A percentile compares a stretch with the other conserved stretches of the same genome.
phyloP scores from a whole-genome alignment of 2,329 filamentous ascomycete species.

The Aspergillus sp. region DNA sequence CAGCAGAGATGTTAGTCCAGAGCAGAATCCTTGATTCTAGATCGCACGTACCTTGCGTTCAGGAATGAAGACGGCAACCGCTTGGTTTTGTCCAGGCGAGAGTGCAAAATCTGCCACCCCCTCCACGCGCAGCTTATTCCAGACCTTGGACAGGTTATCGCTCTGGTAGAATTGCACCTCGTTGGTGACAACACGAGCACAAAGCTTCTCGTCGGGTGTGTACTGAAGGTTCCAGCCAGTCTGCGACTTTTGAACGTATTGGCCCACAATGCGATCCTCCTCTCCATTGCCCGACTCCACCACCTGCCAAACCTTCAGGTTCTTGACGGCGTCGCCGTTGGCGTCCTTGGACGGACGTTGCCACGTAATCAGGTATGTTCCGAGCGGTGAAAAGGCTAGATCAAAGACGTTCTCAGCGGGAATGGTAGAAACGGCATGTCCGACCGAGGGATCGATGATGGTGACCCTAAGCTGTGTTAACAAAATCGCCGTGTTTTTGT shows the following conservation, averaged over 20 bases:
- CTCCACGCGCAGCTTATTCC: constrained; percentile 94
- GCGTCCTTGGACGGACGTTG: constrained; percentile 92
- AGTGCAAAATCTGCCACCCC: constrained; percentile 88
- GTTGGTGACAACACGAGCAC: constrained; percentile 91
- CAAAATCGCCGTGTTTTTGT: constrained; percentile 1
- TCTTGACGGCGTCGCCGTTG: constrained; percentile 90
- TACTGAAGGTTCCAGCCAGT: constrained; percentile 98
- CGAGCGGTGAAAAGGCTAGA: constrained; percentile 88
- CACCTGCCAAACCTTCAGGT: constrained; percentile 94
- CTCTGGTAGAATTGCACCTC: constrained; percentile 98
- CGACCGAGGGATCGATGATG: constrained; percentile 79
- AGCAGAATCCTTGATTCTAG: neutral
- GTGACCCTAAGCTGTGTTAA: constrained; percentile 63
- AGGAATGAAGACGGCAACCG: constrained; percentile 91
- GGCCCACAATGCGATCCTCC: constrained; percentile 73
- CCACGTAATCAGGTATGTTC: constrained; percentile 95
- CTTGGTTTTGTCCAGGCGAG: constrained; percentile 85
- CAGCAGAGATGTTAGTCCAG: constrained; percentile 1
- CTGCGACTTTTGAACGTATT: constrained; percentile 94
- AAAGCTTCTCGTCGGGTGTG: constrained; percentile 89
- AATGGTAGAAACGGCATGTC: constrained; percentile 74
- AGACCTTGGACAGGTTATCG: constrained; percentile 80
- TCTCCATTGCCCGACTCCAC: constrained; percentile 65
- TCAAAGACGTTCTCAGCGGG: constrained; percentile 87
- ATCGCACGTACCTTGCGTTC: constrained; percentile 79